These are phyloP conservation scores for Trichocladium uniseriatum DNA, from an alignment of 495 filamentous ascomycete species.

Conservation along the genomic window DNA sequence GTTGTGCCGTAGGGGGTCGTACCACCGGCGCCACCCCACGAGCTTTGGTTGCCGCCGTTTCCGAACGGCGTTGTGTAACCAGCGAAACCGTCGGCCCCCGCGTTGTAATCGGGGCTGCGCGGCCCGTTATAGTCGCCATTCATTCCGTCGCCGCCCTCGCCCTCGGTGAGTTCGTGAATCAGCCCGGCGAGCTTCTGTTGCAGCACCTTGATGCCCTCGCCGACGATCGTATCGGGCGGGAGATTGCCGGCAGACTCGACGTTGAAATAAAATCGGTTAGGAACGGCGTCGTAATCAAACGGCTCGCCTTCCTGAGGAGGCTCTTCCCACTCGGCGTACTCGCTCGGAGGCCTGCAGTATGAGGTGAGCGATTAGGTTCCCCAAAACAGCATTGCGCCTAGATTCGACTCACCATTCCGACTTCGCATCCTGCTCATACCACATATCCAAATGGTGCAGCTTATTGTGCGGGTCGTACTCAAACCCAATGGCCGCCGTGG, in stretches of 20 bases:
- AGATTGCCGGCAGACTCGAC: constrained; percentile 83
- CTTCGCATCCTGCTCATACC: constrained; percentile 79
- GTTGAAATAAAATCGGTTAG: constrained; percentile 79
- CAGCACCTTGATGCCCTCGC: constrained; percentile 79
- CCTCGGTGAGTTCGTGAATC: constrained; percentile 60
- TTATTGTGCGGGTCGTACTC: constrained; percentile 98
- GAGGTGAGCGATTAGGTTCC: constrained; percentile 4
- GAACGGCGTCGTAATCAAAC: constrained; percentile 85
- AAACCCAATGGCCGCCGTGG: constrained; percentile 84
- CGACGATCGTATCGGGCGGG: constrained; percentile 76
- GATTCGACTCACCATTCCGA: constrained; percentile 71
- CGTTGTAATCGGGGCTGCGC: constrained; percentile 53
- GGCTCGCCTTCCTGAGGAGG: constrained; percentile 67
- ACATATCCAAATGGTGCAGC: constrained; percentile 76
- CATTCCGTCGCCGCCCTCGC: constrained; percentile 40
- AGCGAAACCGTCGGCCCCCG: constrained; percentile 41
- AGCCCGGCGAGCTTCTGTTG: constrained; percentile 82
- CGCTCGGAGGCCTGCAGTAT: constrained; percentile 62
- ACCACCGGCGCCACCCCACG: constrained; percentile 61
- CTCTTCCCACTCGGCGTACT: constrained; percentile 82
- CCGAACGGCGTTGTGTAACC: constrained; percentile 73
- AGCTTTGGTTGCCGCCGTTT: constrained; percentile 47
- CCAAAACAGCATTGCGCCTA: too few species aligned
- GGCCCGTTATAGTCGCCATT: constrained; percentile 50
- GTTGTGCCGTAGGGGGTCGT: constrained; percentile 52